Conservation (phyloP, 179 eudicot genomes). For the Actinidia chinensis region DNA sequence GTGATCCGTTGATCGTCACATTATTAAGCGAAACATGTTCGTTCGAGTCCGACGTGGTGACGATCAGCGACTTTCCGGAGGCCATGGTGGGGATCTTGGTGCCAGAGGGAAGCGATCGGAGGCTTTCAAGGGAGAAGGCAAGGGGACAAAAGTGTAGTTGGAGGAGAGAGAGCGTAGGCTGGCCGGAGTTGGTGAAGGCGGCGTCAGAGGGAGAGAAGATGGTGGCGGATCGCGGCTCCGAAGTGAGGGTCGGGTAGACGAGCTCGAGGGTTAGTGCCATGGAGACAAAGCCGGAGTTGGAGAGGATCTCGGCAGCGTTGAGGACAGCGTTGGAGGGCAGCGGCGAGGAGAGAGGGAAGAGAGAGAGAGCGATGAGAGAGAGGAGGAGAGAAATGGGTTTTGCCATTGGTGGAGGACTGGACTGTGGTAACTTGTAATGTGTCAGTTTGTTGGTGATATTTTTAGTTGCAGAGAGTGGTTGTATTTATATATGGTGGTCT, state of each 20-base stretch:
- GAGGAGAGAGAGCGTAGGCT: constrained; percentile 61
- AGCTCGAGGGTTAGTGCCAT: constrained; percentile 62
- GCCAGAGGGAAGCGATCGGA: constrained; percentile 55
- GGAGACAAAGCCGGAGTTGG: constrained; percentile 53
- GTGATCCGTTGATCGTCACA: constrained; percentile 31
- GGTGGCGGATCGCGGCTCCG: constrained; percentile 42
- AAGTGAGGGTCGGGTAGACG: constrained; percentile 30
- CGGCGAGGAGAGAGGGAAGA: constrained; percentile 25
- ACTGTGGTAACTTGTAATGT: not conserved
- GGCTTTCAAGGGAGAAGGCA: constrained; percentile 44
- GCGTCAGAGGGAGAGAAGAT: constrained; percentile 64
- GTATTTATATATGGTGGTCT: not conserved
- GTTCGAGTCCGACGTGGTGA: constrained; percentile 37
- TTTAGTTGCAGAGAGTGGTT: not conserved
- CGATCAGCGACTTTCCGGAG: constrained; percentile 31
- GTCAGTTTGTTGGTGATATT: not conserved
- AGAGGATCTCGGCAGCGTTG: constrained; percentile 52
- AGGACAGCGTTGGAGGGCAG: constrained; percentile 28
- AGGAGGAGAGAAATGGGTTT: not conserved
- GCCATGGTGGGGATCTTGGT: constrained; percentile 49
- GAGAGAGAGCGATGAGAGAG: constrained; percentile 22
- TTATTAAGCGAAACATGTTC: constrained; percentile 44
- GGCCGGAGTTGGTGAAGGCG: constrained; percentile 49
- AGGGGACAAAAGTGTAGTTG: constrained; percentile 57
- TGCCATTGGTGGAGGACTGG: constrained; percentile 12